Evolutionary conservation across 352 stramenopile species (phyloP).

Genomic region (Phytophthora crassamura): DNA sequence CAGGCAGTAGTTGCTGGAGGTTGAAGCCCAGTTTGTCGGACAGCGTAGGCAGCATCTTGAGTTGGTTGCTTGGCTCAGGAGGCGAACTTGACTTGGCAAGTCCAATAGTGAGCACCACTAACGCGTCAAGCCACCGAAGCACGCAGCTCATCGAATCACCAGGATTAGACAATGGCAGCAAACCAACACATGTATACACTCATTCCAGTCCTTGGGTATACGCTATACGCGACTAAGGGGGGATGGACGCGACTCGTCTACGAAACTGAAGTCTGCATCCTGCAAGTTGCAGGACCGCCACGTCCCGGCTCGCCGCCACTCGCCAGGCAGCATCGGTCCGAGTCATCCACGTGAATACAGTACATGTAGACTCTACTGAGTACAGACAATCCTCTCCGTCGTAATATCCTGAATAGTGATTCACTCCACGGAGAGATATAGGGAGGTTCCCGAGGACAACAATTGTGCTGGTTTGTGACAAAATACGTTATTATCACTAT

Average conservation of each 20-base stretch:
- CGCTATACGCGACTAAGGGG: constrained; percentile 5
- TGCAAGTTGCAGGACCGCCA: neutral
- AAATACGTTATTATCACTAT: too few species aligned
- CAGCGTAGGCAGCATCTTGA: constrained; percentile 26
- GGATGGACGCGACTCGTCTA: constrained; percentile 11
- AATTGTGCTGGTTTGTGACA: too few species aligned
- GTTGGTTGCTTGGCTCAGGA: neutral
- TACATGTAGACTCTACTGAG: too few species aligned
- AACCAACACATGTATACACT: neutral
- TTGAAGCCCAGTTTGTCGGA: constrained; percentile 25
- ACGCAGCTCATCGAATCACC: constrained; percentile 20
- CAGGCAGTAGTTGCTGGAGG: constrained; percentile 24
- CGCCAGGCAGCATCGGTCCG: too few species aligned
- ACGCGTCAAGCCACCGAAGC: too few species aligned
- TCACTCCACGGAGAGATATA: too few species aligned
- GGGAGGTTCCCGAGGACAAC: too few species aligned
- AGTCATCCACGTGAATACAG: too few species aligned
- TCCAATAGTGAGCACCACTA: constrained; percentile 15
- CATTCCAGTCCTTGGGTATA: constrained; percentile 21
- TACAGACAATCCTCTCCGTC: too few species aligned
- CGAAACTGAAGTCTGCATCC: neutral
- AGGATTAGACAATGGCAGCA: constrained; percentile 20
- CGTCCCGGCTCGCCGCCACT: neutral
- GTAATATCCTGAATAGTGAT: too few species aligned
- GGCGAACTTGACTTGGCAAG: neutral